These are phyloP conservation scores for Bryoglossum gracile DNA, from an alignment of 495 filamentous ascomycete genomes.

Conservation along the genomic window DNA sequence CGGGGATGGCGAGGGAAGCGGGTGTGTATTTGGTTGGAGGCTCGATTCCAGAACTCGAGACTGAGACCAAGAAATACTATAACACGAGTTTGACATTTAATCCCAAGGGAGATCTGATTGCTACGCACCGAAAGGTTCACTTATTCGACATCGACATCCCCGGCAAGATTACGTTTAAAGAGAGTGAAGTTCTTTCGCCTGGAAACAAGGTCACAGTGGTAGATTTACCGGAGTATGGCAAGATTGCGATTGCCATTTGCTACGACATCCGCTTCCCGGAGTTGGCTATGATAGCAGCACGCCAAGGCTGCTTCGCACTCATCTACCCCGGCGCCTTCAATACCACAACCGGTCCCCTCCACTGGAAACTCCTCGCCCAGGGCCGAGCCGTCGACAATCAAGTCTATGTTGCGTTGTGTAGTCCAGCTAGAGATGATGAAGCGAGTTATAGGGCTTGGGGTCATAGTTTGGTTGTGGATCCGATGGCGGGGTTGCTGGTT, in stretches of 20 bases:
- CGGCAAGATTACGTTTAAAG: constrained; percentile 83
- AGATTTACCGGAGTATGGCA: constrained; percentile 78
- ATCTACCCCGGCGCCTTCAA: constrained; percentile 97
- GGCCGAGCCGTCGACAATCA: constrained; percentile 93
- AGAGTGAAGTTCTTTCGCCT: constrained; percentile 79
- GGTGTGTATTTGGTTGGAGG: constrained; percentile 79
- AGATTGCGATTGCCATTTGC: constrained; percentile 82
- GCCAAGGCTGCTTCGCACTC: constrained; percentile 73
- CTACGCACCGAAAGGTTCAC: constrained; percentile 87
- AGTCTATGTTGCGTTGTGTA: constrained; percentile 87
- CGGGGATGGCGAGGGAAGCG: constrained; percentile 67
- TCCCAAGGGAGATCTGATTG: constrained; percentile 68
- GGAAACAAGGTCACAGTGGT: constrained; percentile 77
- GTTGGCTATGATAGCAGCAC: constrained; percentile 81
- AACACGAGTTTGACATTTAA: constrained; percentile 85
- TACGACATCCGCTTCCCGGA: constrained; percentile 98
- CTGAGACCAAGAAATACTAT: constrained; percentile 61
- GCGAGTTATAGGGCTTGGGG: constrained; percentile 87
- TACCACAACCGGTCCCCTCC: constrained; percentile 80
- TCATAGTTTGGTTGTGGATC: constrained; percentile 80
- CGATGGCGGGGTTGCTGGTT: constrained; percentile 72
- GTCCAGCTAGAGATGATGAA: constrained; percentile 72
- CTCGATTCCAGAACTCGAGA: constrained; percentile 77
- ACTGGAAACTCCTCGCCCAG: constrained; percentile 79
- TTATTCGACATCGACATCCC: constrained; percentile 99